phyloP scores from a whole-genome alignment of 805 yeast genomes.

The Ogataea naganishii region DNA sequence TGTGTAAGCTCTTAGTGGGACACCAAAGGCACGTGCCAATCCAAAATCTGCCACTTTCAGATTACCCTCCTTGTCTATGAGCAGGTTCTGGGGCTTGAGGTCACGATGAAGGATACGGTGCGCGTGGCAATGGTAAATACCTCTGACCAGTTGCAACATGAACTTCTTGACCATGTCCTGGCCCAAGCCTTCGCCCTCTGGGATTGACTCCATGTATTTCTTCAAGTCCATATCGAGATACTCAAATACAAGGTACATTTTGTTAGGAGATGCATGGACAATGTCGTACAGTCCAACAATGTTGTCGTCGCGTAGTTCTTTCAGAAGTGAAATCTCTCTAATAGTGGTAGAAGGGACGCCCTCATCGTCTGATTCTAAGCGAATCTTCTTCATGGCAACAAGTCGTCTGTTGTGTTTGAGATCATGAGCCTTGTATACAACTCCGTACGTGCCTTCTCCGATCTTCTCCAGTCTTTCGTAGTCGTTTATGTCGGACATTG shows the following conservation, averaged over 20 bases:
- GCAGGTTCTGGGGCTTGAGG: slow-evolving; percentile 90
- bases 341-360: slow-evolving; percentile 99
- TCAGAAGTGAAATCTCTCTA: slow-evolving; percentile 87
- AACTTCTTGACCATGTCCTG: slow-evolving; percentile 86
- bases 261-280: slow-evolving; percentile 90
- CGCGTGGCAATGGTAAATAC: slow-evolving; percentile 88
- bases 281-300: slow-evolving; percentile 88
- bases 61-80: slow-evolving; percentile 93
- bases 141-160: slow-evolving; percentile 85
- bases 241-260: slow-evolving; percentile 88
- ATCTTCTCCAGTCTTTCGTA: slow-evolving; percentile 92
- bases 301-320: slow-evolving; percentile 89
- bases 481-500: slow-evolving; percentile 82
- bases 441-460: slow-evolving; percentile 98
- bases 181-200: slow-evolving; percentile 85
- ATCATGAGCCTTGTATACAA: slow-evolving; percentile 93
- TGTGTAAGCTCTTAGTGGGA: slow-evolving; percentile 92
- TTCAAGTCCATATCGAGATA: slow-evolving; percentile 90
- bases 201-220: slow-evolving; percentile 93
- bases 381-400: slow-evolving; percentile 91
- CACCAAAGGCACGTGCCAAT: slow-evolving; percentile 94
- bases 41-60: slow-evolving; percentile 91
- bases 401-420: slow-evolving; percentile 83
- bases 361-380: slow-evolving; percentile 93
- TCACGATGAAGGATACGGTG: slow-evolving; percentile 94